Evolutionary conservation across 495 filamentous ascomycete species (phyloP).

Genomic region (Tetracladium marchalianum): DNA sequence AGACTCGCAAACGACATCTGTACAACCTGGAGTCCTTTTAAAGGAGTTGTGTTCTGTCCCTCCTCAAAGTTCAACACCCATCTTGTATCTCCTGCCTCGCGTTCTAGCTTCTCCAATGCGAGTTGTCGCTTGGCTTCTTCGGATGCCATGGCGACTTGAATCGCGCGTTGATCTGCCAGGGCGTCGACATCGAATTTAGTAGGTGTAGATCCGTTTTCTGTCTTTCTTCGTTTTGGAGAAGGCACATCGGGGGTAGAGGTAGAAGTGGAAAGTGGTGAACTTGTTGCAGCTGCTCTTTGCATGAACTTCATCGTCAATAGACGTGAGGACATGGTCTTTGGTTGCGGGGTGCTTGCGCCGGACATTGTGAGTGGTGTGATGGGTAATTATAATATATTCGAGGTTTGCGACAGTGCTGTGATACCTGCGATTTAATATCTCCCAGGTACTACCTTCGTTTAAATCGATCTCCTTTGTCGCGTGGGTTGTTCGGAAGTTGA

Average conservation of each 20-base stretch:
- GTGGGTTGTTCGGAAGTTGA: not conserved
- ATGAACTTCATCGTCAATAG: constrained; percentile 98
- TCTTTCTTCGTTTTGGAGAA: constrained; percentile 46
- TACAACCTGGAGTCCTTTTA: constrained; percentile 18
- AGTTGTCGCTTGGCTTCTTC: constrained; percentile 67
- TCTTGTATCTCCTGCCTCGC: constrained; percentile 70
- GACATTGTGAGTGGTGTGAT: constrained; percentile 10
- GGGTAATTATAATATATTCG: not conserved
- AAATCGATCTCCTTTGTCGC: not conserved
- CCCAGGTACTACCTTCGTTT: not conserved
- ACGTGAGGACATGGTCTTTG: constrained; percentile 74
- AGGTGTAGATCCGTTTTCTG: constrained; percentile 16
- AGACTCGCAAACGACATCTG: constrained; percentile 34
- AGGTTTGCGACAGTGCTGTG: not conserved
- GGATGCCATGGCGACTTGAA: constrained; percentile 60
- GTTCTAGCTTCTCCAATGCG: constrained; percentile 60
- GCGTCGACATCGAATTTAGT: constrained; percentile 21
- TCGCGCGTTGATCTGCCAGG: constrained; percentile 33
- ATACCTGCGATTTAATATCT: not conserved
- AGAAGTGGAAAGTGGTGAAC: constrained; percentile 32
- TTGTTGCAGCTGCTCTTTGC: constrained; percentile 70
- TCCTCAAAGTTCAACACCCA: constrained; percentile 65
- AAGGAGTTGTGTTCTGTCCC: constrained; percentile 2
- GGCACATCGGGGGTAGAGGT: constrained; percentile 27
- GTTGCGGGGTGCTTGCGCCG: constrained; percentile 12